Evolutionary conservation across 257 asterid species (phyloP), one percentile per base, ranked within the genome.

Genomic region (Anisodus acutangulus): DNA sequence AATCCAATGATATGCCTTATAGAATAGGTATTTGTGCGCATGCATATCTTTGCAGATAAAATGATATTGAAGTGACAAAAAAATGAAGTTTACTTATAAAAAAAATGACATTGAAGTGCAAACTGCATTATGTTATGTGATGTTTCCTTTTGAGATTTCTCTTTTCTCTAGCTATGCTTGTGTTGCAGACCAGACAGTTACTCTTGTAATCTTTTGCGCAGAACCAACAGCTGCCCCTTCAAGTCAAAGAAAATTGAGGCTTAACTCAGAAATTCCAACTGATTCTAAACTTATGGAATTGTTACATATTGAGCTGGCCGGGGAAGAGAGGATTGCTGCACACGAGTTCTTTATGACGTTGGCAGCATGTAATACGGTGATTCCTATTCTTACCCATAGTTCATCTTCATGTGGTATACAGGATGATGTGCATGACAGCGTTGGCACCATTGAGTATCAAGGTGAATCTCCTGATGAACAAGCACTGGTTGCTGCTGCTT

Each of bases 401-500:
- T 86, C 89, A 54, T 84, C 82, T 8, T 78, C 93, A 78, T 88
- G 90, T 85, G 86, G 68, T 83, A 86, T 81, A 10, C 88, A 79
- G 84, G 78, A 86, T 89, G 86, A 88, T 60, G 71, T 83, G 51
- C 83, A 81, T 51, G 90, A 87, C 59, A 35, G 83, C 85, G 83
- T 53, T 64, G 87, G 85, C 87, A 82, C 93, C 84, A 88, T 97
- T 87, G 92, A 87, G 64, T 97, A 95, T 89, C 99, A 95, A 91
- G 99, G 99, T 41, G 99, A 97, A 90, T 97, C 98, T 86, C 99
- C 99, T 66, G 99, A 97, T 79, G 99, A 97, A 90, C 97, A 93
- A 88, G 99, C 99, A 81, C 85, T 97, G 84, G 98, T 92, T 85
- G 88, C 98, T 87, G 98, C 98, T 68, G 96, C 99, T 59, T 92